These are phyloP conservation scores for Alternaria dauci DNA, from an alignment of 2,329 filamentous ascomycete species.

Conservation along the genomic window DNA sequence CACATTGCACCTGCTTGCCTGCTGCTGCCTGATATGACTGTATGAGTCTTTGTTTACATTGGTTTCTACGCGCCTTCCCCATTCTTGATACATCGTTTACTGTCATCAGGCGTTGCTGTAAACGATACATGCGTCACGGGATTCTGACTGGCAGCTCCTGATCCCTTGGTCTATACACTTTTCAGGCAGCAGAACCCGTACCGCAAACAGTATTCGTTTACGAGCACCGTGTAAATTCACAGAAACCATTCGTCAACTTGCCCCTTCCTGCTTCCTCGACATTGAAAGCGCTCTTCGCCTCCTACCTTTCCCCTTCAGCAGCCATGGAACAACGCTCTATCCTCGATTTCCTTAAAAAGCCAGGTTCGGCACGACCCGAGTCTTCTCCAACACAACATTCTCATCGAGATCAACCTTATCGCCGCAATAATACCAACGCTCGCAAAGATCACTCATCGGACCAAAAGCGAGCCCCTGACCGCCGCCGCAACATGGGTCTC, in stretches of 20 bases:
- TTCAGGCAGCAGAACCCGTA: background rate
- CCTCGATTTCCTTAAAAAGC: constrained; percentile 29
- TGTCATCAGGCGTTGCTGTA: background rate
- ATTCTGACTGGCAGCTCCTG: background rate
- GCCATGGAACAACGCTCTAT: constrained; percentile 37
- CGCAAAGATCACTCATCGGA: constrained; percentile 1
- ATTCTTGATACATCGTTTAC: background rate
- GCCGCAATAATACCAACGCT: constrained; percentile 10
- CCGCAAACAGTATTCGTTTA: background rate
- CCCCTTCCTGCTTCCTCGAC: background rate
- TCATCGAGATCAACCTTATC: constrained; percentile 30
- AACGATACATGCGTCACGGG: background rate
- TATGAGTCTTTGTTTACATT: background rate
- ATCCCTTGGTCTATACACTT: background rate
- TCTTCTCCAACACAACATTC: constrained; percentile 18
- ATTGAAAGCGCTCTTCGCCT: no score
- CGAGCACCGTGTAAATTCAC: background rate
- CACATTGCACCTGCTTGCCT: constrained; percentile 4
- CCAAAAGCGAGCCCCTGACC: constrained; percentile 25
- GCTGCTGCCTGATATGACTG: constrained; percentile 24
- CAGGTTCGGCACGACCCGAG: constrained; percentile 7
- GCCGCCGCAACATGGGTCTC: constrained; percentile 34
- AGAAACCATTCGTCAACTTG: background rate
- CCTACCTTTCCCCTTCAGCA: background rate
- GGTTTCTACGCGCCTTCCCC: background rate